Conservation (phyloP, 495 filamentous ascomycete genomes). For the Amniculicola lignicola region DNA sequence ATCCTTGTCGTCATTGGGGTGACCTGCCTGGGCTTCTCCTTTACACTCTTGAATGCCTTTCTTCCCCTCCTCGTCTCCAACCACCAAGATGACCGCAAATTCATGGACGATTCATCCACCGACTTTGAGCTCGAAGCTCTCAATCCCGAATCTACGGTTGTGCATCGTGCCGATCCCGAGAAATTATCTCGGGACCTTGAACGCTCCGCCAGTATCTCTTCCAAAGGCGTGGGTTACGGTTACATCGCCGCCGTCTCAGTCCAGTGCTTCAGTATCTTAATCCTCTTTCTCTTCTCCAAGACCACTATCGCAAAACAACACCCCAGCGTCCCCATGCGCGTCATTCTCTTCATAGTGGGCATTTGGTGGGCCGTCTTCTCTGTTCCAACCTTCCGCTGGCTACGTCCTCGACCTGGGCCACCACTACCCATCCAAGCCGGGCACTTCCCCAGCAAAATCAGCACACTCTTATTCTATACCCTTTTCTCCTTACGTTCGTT, state of each 20-base stretch:
- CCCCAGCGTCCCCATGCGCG: conserved; percentile 44
- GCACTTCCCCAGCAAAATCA: conserved; percentile 10
- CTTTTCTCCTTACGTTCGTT: conserved; percentile 80
- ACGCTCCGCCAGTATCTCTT: conserved; percentile 81
- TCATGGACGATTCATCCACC: neutral
- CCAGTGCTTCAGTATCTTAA: conserved; percentile 70
- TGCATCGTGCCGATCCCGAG: conserved; percentile 24
- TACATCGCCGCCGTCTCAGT: conserved; percentile 80
- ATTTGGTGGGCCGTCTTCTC: conserved; percentile 95
- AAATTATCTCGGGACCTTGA: conserved; percentile 60
- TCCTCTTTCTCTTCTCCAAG: conserved; percentile 42
- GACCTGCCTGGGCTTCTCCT: conserved; percentile 51
- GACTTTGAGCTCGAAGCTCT: conserved; percentile 24
- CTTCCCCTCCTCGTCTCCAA: conserved; percentile 52
- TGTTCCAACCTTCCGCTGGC: conserved; percentile 82
- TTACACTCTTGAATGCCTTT: conserved; percentile 54
- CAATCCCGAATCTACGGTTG: conserved; percentile 14
- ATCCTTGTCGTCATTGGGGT: conserved; percentile 68
- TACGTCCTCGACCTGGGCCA: conserved; percentile 87
- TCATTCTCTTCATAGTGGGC: conserved; percentile 83
- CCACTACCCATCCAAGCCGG: conserved; percentile 51
- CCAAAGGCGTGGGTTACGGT: conserved; percentile 84
- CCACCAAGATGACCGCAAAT: conserved; percentile 3
- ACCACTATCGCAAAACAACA: conserved; percentile 10
- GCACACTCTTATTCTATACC: conserved; percentile 55